phyloP scores from a whole-genome alignment of 2,329 filamentous ascomycete species.

The Apiospora hydei region DNA sequence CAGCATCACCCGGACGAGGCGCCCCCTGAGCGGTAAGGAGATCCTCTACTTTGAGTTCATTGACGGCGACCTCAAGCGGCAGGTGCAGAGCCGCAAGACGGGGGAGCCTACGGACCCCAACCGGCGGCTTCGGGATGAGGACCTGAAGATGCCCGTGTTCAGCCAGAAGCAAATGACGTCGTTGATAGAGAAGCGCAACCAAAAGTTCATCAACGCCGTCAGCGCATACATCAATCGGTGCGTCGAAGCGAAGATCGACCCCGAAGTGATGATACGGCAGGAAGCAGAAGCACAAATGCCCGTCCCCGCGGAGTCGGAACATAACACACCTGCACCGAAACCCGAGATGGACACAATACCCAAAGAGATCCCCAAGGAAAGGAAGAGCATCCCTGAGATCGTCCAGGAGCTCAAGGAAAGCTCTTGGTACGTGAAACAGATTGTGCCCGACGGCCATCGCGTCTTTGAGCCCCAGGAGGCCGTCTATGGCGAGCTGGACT shows the following conservation, averaged over 20 bases:
- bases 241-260: slow-evolving; percentile 67
- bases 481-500: slow-evolving; percentile 83
- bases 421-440: slow-evolving; percentile 90
- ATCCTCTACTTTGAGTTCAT: slow-evolving; percentile 92
- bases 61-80: slow-evolving; percentile 87
- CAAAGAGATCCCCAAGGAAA: slow-evolving; percentile 77
- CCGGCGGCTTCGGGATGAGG: slow-evolving; percentile 75
- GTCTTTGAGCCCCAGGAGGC: slow-evolving; percentile 87
- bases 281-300: slow-evolving; percentile 70
- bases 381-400: slow-evolving; percentile 84
- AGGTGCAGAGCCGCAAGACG: slow-evolving; percentile 75
- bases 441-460: slow-evolving; percentile 90
- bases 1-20: slow-evolving; percentile 40
- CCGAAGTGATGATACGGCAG: slow-evolving; percentile 68
- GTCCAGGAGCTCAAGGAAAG: slow-evolving; percentile 81
- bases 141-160: slow-evolving; percentile 89
- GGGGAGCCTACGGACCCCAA: slow-evolving; percentile 74
- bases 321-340: slow-evolving; percentile 37
- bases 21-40: slow-evolving; percentile 58
- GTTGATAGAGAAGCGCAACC: slow-evolving; percentile 88
- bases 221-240: slow-evolving; percentile 81
- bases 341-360: slow-evolving; percentile 61
- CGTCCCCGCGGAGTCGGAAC: slow-evolving; percentile 54
- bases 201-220: slow-evolving; percentile 80
- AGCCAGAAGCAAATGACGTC: slow-evolving; percentile 91